Percentiles rank a stretch among this genome's conserved stretches.
These are phyloP conservation scores for Lactifluus rugatus DNA, from an alignment of 768 basidiomycete genomes.

Conservation along the genomic window DNA sequence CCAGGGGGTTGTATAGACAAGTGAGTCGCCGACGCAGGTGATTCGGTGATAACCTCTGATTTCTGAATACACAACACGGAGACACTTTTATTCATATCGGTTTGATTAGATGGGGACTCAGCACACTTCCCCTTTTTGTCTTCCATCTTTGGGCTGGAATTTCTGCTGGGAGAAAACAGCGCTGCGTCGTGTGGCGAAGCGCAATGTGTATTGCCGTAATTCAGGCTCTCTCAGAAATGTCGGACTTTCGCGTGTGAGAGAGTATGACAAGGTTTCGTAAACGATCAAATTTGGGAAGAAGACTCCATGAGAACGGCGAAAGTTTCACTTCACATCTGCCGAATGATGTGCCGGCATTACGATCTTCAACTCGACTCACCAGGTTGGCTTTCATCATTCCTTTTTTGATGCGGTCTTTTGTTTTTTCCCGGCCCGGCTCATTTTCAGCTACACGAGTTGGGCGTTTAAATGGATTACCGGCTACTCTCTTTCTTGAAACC, in stretches of 20 bases:
- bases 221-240: neutral
- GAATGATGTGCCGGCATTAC: constrained; percentile 9
- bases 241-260: constrained; percentile 2
- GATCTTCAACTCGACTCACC: constrained; percentile 8
- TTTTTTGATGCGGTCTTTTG: constrained; percentile 12
- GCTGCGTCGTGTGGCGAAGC: neutral
- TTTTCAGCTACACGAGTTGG: constrained; percentile 1
- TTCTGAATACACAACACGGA: neutral
- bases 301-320: constrained; percentile 5
- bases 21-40: neutral
- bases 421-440: constrained; percentile 7
- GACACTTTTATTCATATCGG: too few relatives aligned
- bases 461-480: neutral
- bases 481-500: neutral
- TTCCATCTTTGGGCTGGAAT: neutral
- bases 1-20: neutral
- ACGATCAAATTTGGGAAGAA: constrained; percentile 1
- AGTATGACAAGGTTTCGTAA: neutral
- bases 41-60: neutral
- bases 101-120: too few relatives aligned
- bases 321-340: neutral
- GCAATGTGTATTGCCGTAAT: neutral
- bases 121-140: too few relatives aligned
- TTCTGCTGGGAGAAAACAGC: neutral
- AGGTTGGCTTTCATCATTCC: constrained; percentile 17